A percentile compares a stretch with the other conserved stretches of the same genome.
These are phyloP conservation scores for Penicillium verrucosum DNA, from an alignment of 2,329 filamentous ascomycete species.

Conservation along the genomic window DNA sequence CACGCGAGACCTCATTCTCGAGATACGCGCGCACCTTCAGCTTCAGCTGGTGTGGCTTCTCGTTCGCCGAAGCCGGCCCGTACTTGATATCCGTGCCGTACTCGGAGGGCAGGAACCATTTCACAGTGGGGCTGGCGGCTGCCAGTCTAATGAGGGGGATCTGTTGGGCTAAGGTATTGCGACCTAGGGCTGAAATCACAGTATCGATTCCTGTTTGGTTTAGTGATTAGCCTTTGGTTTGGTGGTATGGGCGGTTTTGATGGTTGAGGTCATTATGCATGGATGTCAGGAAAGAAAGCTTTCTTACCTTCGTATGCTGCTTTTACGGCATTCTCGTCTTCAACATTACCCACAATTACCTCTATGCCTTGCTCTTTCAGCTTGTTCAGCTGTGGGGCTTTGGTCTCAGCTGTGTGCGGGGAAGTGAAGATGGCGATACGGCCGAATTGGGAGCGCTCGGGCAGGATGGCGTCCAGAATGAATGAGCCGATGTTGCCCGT, in stretches of 20 bases:
- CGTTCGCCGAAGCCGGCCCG: slow-evolving; percentile 53
- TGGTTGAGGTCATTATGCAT: neutral
- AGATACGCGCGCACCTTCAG: slow-evolving; percentile 64
- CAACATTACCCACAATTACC: slow-evolving; percentile 56
- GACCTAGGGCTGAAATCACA: slow-evolving; percentile 62
- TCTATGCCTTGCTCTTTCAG: slow-evolving; percentile 50
- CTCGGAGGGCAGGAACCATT: slow-evolving; percentile 66
- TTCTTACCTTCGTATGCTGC: slow-evolving; percentile 53
- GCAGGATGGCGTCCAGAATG: slow-evolving; percentile 51
- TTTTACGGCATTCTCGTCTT: slow-evolving; percentile 51
- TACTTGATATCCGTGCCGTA: slow-evolving; percentile 67
- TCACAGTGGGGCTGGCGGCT: slow-evolving; percentile 52
- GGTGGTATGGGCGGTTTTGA: neutral
- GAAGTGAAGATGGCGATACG: slow-evolving; percentile 59
- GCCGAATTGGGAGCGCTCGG: slow-evolving; percentile 46
- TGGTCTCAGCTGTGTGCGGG: slow-evolving; percentile 49
- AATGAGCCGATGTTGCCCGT: slow-evolving; percentile 51
- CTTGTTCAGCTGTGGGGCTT: slow-evolving; percentile 48
- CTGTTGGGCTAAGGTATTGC: slow-evolving; percentile 60
- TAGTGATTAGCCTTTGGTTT: slow-evolving; percentile 1
- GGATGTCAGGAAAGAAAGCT: neutral
- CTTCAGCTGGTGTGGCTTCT: slow-evolving; percentile 68
- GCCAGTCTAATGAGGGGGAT: slow-evolving; percentile 61
- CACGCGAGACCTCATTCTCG: slow-evolving; percentile 46
- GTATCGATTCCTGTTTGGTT: slow-evolving; percentile 56